These are phyloP conservation scores for Herpotrichia juniperi DNA, from an alignment of 2,329 filamentous ascomycete species.

Conservation along the genomic window DNA sequence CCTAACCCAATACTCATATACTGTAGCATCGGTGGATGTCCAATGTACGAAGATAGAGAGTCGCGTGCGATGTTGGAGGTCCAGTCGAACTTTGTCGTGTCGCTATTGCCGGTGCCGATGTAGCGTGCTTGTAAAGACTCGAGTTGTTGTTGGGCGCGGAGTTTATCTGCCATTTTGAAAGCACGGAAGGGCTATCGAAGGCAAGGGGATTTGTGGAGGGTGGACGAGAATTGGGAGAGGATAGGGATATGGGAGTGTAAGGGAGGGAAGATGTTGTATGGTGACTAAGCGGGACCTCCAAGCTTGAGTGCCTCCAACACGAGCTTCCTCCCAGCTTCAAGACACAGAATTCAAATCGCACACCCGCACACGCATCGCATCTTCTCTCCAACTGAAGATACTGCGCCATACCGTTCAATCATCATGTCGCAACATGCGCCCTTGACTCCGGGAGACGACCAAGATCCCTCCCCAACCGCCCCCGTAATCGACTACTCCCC, in stretches of 20 bases:
- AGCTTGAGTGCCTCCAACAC: not conserved
- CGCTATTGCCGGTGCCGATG: constrained; percentile 92
- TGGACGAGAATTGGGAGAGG: not conserved
- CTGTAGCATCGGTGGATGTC: constrained; percentile 84
- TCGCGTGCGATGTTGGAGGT: constrained; percentile 94
- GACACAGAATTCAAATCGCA: not conserved
- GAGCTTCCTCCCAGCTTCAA: not conserved
- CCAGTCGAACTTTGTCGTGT: constrained; percentile 98
- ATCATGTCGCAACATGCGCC: constrained; percentile 25
- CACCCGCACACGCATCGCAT: not conserved
- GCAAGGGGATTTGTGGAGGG: constrained; percentile 7
- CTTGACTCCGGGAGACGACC: constrained; percentile 38
- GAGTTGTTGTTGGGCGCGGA: constrained; percentile 96
- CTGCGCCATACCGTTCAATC: not conserved
- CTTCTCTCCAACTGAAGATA: not conserved
- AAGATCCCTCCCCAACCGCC: constrained; percentile 30
- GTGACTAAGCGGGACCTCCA: not conserved
- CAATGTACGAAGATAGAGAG: constrained; percentile 85
- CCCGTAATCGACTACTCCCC: constrained; percentile 50
- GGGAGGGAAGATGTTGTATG: not conserved
- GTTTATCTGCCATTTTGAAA: constrained; percentile 81
- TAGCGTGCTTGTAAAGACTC: constrained; percentile 96
- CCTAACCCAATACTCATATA: constrained; percentile 92
- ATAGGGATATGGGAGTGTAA: not conserved
- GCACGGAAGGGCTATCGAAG: not conserved